Evolutionary conservation across 768 basidiomycete genomes (phyloP).

Genomic region (Pilatotrama ljubarskyi): DNA sequence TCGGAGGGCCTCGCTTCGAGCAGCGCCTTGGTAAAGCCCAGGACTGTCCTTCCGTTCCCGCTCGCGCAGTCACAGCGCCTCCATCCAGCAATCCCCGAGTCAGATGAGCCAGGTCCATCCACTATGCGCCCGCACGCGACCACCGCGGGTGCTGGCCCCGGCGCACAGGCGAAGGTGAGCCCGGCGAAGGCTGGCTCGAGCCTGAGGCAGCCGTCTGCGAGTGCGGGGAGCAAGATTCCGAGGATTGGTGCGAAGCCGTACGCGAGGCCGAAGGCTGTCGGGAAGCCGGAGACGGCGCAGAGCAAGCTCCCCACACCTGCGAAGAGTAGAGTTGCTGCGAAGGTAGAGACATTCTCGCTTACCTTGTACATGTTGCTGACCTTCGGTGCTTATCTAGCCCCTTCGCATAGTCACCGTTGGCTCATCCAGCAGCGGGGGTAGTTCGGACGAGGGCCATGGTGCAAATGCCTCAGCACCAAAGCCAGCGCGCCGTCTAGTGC

Average conservation of each 20-base stretch:
- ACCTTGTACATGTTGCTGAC: too few species aligned
- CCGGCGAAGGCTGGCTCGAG: conserved; percentile 20
- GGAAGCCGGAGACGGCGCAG: neutral
- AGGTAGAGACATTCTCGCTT: neutral
- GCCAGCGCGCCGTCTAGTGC: neutral
- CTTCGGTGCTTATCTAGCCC: neutral
- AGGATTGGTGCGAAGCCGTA: conserved; percentile 37
- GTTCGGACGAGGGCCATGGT: conserved; percentile 16
- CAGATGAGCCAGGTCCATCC: conserved; percentile 16
- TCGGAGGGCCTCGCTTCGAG: conserved; percentile 7
- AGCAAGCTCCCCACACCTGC: conserved; percentile 14
- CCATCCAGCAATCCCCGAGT: conserved; percentile 25
- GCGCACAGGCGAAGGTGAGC: conserved; percentile 2
- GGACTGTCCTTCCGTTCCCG: conserved; percentile 15
- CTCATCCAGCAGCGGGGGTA: conserved; percentile 16
- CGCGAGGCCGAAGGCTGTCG: conserved; percentile 24
- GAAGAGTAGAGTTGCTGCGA: neutral
- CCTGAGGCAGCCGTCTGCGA: conserved; percentile 31
- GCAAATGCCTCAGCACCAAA: neutral
- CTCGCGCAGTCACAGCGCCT: conserved; percentile 6
- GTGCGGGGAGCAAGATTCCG: conserved; percentile 36
- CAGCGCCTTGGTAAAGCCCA: neutral
- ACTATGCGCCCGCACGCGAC: neutral
- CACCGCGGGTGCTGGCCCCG: neutral
- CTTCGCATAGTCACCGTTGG: conserved; percentile 17